phyloP scores from a whole-genome alignment of 148 eudicot genomes.

The Polygonum maritimum region DNA sequence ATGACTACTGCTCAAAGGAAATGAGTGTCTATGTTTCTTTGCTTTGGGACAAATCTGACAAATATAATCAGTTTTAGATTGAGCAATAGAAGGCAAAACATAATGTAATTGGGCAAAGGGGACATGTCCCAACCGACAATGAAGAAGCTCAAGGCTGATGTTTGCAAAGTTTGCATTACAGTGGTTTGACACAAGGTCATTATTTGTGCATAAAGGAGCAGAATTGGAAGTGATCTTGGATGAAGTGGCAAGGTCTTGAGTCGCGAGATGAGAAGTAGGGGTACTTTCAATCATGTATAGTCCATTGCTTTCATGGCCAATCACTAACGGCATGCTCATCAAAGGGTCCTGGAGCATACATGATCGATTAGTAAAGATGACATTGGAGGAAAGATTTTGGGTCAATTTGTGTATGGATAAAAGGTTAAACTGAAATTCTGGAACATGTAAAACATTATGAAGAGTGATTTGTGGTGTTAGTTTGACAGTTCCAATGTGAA shows the following conservation, averaged over 20 bases:
- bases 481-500: background rate
- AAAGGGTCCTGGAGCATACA: background rate
- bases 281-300: background rate
- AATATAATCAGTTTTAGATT: background rate
- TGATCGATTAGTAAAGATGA: background rate
- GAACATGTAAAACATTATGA: background rate
- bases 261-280: background rate
- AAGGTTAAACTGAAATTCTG: background rate
- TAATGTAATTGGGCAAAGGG: background rate
- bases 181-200: too few species aligned
- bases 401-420: background rate
- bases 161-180: too few species aligned
- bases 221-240: background rate
- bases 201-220: background rate
- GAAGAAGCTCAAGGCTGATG: too few species aligned
- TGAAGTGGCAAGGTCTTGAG: background rate
- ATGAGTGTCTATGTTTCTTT: background rate
- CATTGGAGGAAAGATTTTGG: background rate
- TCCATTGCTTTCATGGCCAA: background rate
- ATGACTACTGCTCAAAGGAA: background rate
- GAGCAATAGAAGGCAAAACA: background rate
- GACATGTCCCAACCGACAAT: background rate
- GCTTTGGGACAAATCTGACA: background rate
- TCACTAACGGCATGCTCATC: background rate
- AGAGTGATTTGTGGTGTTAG: background rate